These are phyloP conservation scores for Teunomyces cretensis DNA, from an alignment of 805 yeast species.

Conservation along the genomic window DNA sequence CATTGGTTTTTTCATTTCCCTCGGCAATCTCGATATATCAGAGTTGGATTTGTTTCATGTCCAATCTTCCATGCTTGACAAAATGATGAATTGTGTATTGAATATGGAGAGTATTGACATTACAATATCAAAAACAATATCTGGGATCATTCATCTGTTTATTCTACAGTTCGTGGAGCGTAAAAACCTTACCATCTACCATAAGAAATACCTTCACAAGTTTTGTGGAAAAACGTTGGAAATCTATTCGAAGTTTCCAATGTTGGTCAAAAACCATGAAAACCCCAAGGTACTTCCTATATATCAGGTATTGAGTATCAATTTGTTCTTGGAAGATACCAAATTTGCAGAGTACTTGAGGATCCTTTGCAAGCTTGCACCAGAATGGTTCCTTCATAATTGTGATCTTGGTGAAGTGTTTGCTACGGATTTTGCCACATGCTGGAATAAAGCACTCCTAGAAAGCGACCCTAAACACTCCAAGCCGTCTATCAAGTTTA, in stretches of 20 bases:
- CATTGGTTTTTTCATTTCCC: background rate
- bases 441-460: background rate
- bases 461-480: background rate
- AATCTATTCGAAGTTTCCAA: background rate
- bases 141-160: background rate
- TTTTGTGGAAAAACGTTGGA: background rate
- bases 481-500: background rate
- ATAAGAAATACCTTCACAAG: background rate
- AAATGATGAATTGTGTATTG: background rate
- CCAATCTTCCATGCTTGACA: background rate
- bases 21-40: background rate
- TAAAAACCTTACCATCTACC: background rate
- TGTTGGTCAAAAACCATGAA: background rate
- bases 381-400: background rate
- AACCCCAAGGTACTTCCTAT: background rate
- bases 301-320: background rate
- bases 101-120: background rate
- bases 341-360: background rate
- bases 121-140: background rate
- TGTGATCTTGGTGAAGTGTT: background rate
- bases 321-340: background rate
- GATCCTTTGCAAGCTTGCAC: background rate
- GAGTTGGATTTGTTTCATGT: slow-evolving; percentile 1
- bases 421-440: background rate
- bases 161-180: background rate